phyloP scores from a whole-genome alignment of 495 filamentous ascomycete genomes.

The Aspergillus conjunctus region DNA sequence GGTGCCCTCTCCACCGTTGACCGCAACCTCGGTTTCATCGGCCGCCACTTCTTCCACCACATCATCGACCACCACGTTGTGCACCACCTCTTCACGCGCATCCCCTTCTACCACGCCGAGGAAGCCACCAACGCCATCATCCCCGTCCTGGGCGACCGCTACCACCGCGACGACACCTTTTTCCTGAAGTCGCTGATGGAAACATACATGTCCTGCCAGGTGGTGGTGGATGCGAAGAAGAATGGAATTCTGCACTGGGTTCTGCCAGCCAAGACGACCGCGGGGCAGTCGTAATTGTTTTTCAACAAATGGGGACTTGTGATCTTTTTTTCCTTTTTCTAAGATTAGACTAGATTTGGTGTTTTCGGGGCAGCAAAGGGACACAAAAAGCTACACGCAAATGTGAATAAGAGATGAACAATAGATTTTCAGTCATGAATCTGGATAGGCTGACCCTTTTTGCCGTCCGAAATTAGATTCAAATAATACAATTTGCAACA shows the following conservation, averaged over 20 bases:
- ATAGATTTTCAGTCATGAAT: too few relatives aligned
- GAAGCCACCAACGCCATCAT: constrained; percentile 85
- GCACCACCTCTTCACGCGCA: constrained; percentile 82
- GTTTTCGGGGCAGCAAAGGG: too few relatives aligned
- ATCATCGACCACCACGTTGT: constrained; percentile 92
- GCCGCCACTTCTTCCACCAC: constrained; percentile 82
- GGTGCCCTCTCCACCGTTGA: constrained; percentile 87
- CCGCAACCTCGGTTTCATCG: constrained; percentile 87
- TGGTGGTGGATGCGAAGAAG: constrained; percentile 11
- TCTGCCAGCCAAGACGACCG: not conserved
- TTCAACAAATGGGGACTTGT: not conserved
- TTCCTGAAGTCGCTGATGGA: constrained; percentile 10
- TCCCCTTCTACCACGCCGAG: constrained; percentile 90
- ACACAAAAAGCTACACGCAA: too few relatives aligned
- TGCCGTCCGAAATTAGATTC: too few relatives aligned
- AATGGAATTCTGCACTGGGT: constrained; percentile 15
- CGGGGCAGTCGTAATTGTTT: not conserved
- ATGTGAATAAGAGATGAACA: too few relatives aligned
- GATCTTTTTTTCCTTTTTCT: too few relatives aligned
- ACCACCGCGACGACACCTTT: constrained; percentile 57
- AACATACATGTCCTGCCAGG: constrained; percentile 8
- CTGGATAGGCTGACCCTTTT: too few relatives aligned
- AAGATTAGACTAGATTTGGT: too few relatives aligned
- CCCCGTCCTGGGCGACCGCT: constrained; percentile 79
- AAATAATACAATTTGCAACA: too few relatives aligned